Evolutionary conservation across 2,329 filamentous ascomycete genomes (phyloP).

Genomic region (Stachybotrys echinatus): DNA sequence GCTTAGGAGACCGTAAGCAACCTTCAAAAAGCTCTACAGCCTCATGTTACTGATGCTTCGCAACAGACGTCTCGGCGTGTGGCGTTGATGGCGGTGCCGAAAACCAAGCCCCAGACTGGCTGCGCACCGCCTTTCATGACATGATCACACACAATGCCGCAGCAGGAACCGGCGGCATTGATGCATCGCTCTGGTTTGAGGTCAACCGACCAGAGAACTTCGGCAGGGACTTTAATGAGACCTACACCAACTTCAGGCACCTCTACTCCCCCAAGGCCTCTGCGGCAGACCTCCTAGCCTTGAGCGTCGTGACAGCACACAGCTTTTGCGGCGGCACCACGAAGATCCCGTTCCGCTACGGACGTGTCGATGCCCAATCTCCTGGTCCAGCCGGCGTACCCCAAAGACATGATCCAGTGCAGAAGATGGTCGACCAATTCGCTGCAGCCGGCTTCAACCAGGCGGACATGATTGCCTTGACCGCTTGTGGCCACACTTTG

Average conservation of each 20-base stretch:
- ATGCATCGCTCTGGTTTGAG: constrained; percentile 19
- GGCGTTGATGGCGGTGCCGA: background rate
- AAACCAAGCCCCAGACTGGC: constrained; percentile 15
- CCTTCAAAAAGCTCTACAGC: background rate
- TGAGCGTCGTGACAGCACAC: constrained; percentile 25
- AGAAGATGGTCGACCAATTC: constrained; percentile 18
- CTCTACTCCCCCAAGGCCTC: constrained; percentile 15
- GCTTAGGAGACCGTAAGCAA: background rate
- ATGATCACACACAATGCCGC: constrained; percentile 13
- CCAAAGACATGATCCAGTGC: constrained; percentile 20
- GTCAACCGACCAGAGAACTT: constrained; percentile 15
- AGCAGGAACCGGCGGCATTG: constrained; percentile 15
- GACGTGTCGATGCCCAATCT: constrained; percentile 22
- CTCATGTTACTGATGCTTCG: background rate
- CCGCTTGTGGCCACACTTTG: constrained; percentile 28
- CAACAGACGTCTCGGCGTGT: background rate
- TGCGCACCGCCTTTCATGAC: constrained; percentile 19
- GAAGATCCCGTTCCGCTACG: constrained; percentile 20
- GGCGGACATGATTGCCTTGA: constrained; percentile 28
- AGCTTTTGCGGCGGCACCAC: constrained; percentile 30
- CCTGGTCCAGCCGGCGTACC: constrained; percentile 25
- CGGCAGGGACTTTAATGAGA: constrained; percentile 17
- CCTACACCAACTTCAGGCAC: constrained; percentile 13
- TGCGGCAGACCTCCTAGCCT: constrained; percentile 23
- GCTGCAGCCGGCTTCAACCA: constrained; percentile 23